phyloP scores from a whole-genome alignment of 352 stramenopile genomes.

The Globisporangium parvum region DNA sequence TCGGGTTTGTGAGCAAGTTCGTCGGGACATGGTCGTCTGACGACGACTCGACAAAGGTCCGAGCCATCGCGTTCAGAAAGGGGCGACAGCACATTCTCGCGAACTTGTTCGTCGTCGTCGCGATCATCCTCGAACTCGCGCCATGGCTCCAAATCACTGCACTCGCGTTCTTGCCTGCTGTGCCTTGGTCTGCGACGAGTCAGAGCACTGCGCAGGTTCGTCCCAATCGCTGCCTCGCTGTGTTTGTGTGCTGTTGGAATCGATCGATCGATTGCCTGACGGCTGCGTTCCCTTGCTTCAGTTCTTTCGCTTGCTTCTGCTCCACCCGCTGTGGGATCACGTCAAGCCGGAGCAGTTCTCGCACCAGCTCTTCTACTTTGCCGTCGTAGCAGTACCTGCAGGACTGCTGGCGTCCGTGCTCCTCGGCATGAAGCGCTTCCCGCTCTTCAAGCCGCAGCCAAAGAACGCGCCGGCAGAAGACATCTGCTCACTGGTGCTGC shows the following conservation, averaged over 20 bases:
- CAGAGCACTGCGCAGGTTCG: slow-evolving; percentile 24
- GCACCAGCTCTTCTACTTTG: slow-evolving; percentile 30
- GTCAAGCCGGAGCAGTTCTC: slow-evolving; percentile 27
- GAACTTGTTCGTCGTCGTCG: slow-evolving; percentile 25
- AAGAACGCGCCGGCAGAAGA: slow-evolving; percentile 37
- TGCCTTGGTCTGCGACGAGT: slow-evolving; percentile 40
- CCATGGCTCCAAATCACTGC: slow-evolving; percentile 39
- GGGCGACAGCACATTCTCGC: slow-evolving; percentile 17
- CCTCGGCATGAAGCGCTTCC: slow-evolving; percentile 41
- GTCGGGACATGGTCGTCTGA: slow-evolving; percentile 36
- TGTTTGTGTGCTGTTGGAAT: neutral
- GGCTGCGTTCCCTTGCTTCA: neutral
- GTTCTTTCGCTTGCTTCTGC: slow-evolving; percentile 29
- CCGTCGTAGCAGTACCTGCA: slow-evolving; percentile 30
- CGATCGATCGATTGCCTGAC: neutral
- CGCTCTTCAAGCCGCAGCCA: slow-evolving; percentile 61
- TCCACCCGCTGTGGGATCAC: slow-evolving; percentile 50
- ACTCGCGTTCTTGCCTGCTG: slow-evolving; percentile 40
- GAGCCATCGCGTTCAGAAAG: slow-evolving; percentile 15
- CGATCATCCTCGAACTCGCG: slow-evolving; percentile 36
- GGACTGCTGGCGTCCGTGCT: slow-evolving; percentile 23
- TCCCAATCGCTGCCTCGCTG: neutral
- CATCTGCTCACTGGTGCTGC: slow-evolving; percentile 36
- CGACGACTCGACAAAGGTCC: slow-evolving; percentile 9
- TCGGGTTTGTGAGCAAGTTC: slow-evolving; percentile 2